Evolutionary conservation across 2,329 filamentous ascomycete genomes (phyloP), one percentile per base, ranked within the genome.

Genomic region (Colletotrichum acutatum): DNA sequence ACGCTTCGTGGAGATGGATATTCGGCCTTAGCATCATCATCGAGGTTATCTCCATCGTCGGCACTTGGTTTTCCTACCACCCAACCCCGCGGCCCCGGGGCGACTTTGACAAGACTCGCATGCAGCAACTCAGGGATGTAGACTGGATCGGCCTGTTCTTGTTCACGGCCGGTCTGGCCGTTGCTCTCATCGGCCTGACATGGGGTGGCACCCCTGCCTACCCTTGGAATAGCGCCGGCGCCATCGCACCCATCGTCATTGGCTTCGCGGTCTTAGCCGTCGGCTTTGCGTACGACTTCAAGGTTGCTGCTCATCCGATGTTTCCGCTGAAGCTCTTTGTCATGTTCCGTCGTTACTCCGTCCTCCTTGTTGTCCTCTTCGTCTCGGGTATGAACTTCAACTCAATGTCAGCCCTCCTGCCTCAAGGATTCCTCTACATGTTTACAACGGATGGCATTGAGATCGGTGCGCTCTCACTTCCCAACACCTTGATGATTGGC

Each of bases 311-410:
- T 32, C 72, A 76, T 30, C 77, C 78, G 0, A 75, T 79, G 58
- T 79, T 79, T 72, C 78, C 78, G 4, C 58, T 69, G 16, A 71
- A 76, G 46, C 74, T 81, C 3, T 80, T 81, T 28, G 66, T 66
- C 11, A 78, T 78, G 75, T 77, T 78, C 72, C 77, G 78, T 22
- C 78, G 78, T 52, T 81, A 78, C 72, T 78, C 79, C 2, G 75
- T 80, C 32, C 76, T 78, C 46, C 74, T 81, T 9, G 65, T 82
- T 52, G 76, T 80, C 28, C 74, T 80, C 12, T 80, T 82, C 57
- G 75, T 81, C 46, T 78, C 78, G 0, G 80, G 80, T 28, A 80
- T 81, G 78, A 76, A 79, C 71, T 78, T 76, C 70, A 74, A 79
- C 59, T 76, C 74, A 6, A 75, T 80, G 37, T 76, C 77, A 9